Percentiles rank a stretch among this genome's conserved stretches.
Conservation (phyloP, 2,329 filamentous ascomycete species). For the Trichoderma semiorbis region DNA sequence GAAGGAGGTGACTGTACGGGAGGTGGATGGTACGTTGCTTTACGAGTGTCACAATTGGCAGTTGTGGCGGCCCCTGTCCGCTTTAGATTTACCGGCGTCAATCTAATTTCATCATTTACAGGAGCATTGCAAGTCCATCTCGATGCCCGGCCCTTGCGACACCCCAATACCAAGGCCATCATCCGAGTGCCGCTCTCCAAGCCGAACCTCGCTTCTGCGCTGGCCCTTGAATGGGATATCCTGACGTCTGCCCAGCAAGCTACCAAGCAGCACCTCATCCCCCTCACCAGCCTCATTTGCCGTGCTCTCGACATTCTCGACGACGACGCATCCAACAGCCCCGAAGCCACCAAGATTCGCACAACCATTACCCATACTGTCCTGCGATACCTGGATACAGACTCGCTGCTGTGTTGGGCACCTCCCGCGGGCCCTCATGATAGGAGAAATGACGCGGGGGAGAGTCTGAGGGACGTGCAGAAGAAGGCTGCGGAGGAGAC, state of each 20-base stretch:
- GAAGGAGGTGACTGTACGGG: conserved; percentile 73
- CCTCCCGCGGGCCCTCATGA: conserved; percentile 50
- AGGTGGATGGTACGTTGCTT: conserved; percentile 55
- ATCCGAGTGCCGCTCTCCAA: conserved; percentile 72
- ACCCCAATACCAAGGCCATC: conserved; percentile 66
- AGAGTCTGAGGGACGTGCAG: conserved; percentile 70
- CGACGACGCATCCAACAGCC: conserved; percentile 51
- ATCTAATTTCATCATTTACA: conserved; percentile 21
- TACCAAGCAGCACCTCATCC: conserved; percentile 81
- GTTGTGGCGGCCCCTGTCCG: background rate
- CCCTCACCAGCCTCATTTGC: conserved; percentile 79
- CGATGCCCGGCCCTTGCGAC: conserved; percentile 75
- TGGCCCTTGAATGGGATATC: conserved; percentile 91
- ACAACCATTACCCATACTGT: conserved; percentile 62
- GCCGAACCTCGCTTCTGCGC: conserved; percentile 74
- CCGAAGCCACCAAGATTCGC: conserved; percentile 52
- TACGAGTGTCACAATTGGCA: background rate
- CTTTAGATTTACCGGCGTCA: too few relatives aligned
- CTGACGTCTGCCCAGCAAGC: conserved; percentile 80
- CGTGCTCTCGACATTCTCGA: conserved; percentile 76
- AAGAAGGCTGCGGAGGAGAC: conserved; percentile 65
- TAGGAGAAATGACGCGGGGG: conserved; percentile 43
- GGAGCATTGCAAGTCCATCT: conserved; percentile 63
- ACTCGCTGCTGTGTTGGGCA: conserved; percentile 89
- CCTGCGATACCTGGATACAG: conserved; percentile 85